Base-by-base conservation (phyloP, 2,329 filamentous ascomycete species). In the Magnaporthiopsis rhizophila region DNA sequence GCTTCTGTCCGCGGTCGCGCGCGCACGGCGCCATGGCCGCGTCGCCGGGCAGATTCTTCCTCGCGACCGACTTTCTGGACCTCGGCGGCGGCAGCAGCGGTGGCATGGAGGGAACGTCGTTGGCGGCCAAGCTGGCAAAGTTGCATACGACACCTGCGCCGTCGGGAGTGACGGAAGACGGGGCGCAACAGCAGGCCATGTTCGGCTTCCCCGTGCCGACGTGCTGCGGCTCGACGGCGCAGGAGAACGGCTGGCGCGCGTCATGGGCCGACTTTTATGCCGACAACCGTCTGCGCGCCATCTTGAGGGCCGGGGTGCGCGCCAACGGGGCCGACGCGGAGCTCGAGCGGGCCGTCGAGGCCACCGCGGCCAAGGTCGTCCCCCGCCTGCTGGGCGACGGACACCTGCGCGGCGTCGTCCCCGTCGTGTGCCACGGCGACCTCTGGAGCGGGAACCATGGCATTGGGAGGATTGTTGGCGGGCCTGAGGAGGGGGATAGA, bases 401-500 rank as follows among this genome's bases (percentile, higher is more conserved):
- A 0, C 85, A 87, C 71, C 74, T 96, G 13, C 78, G 84, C 61
- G 83, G 81, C 0, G 81, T 95, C 32, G 79, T 74, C n/a, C 92
- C 93, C 0, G 92, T 95, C 0, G 84, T 96, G 7, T 81, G 97
- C 0, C 94, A 98, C 72, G 94, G 94, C 0, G 93, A 97, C 77
- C 75, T 97, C n/a, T 97, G 94, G 94, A 90, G 87, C 68, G 94
- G 94, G 0, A 97, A 97, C 74, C 86, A 89, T 62, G 85, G 86
- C 13, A 75, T 79, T 3, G 92, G 89, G 0, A 80, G 79, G 58
- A 88, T 96, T 63, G 79, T 71, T 32, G 74, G 74, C 3, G 69
- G 73, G 38, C 76, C 78, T 0, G 12, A 24, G 11, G 75, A 30
- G 5, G 28, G 5, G 3, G 28, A 76, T 56, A 80, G 81, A 0